Conservation (phyloP, 352 stramenopile species). For the Globisporangium yorkense region DNA sequence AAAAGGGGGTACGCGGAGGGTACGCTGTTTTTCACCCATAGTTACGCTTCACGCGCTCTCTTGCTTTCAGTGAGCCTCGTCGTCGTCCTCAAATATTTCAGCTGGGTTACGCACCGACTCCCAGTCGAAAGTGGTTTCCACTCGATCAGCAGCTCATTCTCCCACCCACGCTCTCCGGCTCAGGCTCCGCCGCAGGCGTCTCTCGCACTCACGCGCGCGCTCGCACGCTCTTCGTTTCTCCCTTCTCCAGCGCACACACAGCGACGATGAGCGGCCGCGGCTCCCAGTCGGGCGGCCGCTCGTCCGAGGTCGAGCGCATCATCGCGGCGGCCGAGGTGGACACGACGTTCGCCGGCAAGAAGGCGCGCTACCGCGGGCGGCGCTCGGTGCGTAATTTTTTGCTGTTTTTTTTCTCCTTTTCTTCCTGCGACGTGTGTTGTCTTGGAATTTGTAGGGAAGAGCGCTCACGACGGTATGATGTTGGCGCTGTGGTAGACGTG, state of each 20-base stretch:
- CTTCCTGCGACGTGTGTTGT: background rate
- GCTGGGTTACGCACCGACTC: too few relatives aligned
- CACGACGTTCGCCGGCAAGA: constrained; percentile 77
- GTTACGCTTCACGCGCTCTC: background rate
- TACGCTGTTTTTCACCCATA: background rate
- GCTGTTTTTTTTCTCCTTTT: background rate
- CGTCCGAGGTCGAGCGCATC: constrained; percentile 79
- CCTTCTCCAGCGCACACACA: background rate
- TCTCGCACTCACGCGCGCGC: background rate
- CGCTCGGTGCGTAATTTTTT: constrained; percentile 36
- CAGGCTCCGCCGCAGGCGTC: too few relatives aligned
- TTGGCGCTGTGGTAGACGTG: constrained; percentile 38
- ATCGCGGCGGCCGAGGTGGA: constrained; percentile 73
- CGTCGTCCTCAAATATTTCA: background rate
- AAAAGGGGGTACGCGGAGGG: background rate
- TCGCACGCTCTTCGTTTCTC: background rate
- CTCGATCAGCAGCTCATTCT: too few relatives aligned
- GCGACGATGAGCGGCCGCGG: constrained; percentile 23
- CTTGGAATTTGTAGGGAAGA: background rate
- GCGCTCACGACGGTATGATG: too few relatives aligned
- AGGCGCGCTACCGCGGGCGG: constrained; percentile 60
- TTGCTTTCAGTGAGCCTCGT: background rate
- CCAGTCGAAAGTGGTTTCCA: too few relatives aligned
- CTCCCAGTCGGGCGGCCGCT: constrained; percentile 44
- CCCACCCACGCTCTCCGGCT: too few relatives aligned